Evolutionary conservation across 768 basidiomycete genomes (phyloP), one percentile per base, ranked within the genome.

Genomic region (Trametes sanguinea): DNA sequence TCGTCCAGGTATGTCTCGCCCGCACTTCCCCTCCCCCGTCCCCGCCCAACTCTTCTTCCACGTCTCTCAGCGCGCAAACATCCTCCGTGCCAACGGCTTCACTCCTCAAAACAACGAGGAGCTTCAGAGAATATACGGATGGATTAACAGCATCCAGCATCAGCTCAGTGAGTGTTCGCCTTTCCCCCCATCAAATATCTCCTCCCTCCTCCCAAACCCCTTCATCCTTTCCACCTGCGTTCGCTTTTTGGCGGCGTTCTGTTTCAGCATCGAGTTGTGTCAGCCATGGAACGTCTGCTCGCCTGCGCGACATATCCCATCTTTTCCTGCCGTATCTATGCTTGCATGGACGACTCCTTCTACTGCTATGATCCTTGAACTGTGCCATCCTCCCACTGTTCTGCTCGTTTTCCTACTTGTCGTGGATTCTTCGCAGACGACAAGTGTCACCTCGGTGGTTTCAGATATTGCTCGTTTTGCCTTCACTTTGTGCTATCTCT

Each of bases 31-130:
- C 45, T 22, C 11, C 17, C 35, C 29, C 32, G 11, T 50, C 13
- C 42, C 13, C 37, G 11, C 57, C 47, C 39, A 44, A 43, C 8
- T 44, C 47, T 50, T 22, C 7, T 47, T 29, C 40, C 22, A 32
- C 54, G 16, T n/a, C 47, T 17, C 43, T 68, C 73, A 85, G 79
- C 80, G 81, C 30, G 75, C 77, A n/a, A 74, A 76, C 35, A 56
- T 69, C 42, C 77, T 85, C 35, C 78, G 75, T 43, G 67, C 67
- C n/a, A 71, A 76, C 42, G 84, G 84, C 11, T 73, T 71, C 60
- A 80, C 82, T 10, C 72, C 77, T n/a, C 79, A 83, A 51, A 77
- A 76, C 2, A 76, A 73, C 8, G 71, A 65, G 27, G 84, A 85
- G 57, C 73, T 84, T 27, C 76, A 73, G 6, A 73, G 69, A 58